Percentiles rank a stretch among this genome's conserved stretches.
These are phyloP conservation scores for Suillus paluster DNA, from an alignment of 768 basidiomycete genomes.

Conservation along the genomic window DNA sequence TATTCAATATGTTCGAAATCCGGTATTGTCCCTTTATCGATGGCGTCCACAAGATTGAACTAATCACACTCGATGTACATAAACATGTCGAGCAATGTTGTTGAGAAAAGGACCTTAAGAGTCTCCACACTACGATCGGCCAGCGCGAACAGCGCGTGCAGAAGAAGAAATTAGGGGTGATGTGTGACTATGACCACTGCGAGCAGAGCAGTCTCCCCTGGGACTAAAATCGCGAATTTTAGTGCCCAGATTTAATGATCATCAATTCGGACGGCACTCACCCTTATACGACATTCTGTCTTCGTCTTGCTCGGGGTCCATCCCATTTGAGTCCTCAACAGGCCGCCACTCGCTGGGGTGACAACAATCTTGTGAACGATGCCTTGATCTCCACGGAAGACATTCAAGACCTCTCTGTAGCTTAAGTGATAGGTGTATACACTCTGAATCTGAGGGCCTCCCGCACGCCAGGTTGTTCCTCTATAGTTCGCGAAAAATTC, in stretches of 20 bases:
- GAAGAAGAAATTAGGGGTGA: slow-evolving; percentile 20
- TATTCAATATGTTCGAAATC: slow-evolving; percentile 21
- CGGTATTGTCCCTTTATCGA: slow-evolving; percentile 23
- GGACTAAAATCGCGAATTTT: slow-evolving; percentile 4
- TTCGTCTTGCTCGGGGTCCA: slow-evolving; percentile 20
- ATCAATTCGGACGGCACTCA: neutral
- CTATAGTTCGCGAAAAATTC: slow-evolving; percentile 15
- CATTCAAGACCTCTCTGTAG: neutral
- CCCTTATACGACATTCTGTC: slow-evolving; percentile 8
- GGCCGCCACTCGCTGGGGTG: neutral
- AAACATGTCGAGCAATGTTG: slow-evolving; percentile 26
- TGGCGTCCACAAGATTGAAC: slow-evolving; percentile 16
- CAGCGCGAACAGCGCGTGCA: slow-evolving; percentile 23
- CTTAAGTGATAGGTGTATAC: neutral
- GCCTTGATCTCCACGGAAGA: neutral
- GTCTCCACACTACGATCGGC: slow-evolving; percentile 14
- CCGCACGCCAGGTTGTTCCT: neutral
- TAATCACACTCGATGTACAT: slow-evolving; percentile 28
- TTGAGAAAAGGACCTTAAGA: slow-evolving; percentile 21
- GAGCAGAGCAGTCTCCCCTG: slow-evolving; percentile 12
- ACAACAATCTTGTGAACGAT: slow-evolving; percentile 14
- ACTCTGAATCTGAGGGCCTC: neutral
- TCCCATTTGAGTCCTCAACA: slow-evolving; percentile 13
- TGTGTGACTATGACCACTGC: slow-evolving; percentile 15
- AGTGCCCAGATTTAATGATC: neutral